Evolutionary conservation across 805 yeast species (phyloP), one percentile per base, ranked within the genome.

Genomic region (Wickerhamiella spandovensis): DNA sequence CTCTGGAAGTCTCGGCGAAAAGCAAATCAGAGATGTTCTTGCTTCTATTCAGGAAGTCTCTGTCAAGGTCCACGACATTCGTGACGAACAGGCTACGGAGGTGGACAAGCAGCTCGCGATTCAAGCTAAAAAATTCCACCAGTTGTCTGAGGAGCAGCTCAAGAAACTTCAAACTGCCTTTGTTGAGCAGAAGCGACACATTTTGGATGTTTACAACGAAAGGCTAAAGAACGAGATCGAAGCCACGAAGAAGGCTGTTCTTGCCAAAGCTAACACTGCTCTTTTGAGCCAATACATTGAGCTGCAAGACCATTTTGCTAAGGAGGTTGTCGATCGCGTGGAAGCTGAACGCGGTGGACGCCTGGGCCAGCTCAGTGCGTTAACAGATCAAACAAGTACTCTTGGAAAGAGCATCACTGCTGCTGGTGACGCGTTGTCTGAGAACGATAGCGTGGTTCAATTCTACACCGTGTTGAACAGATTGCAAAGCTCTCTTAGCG

Each of bases 271-370:
- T 18, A 79, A 79, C 52, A 88, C 86, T 66, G 80, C 81, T 49
- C 74, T 86, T 28, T 70, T 79, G 9, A 72, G 82, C 62, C 77
- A 81, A 51, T 77, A 85, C 59, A 69, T 81, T 47, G 81, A 79
- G 56, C 82, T 83, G 58, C 78, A 86, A 52, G 75, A 80, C 56
- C 79, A 78, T 61, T 79, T 84, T 63, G 76, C 80, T 54, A 69
- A 72, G 48, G 70, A 77, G 51, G 71, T 87, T 46, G 63, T 73
- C 44, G 73, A 76, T 49, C 75, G 75, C 52, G 75, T 89, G 49
- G 89, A 82, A 55, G 55, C 64, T 12, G 95, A 84, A 72, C 81
- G 97, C 68, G 73, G 81, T 55, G 86, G 88, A 24, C 81, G 92
- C 62, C 76, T 89, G 59, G 73, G 82, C 45, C 73, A 82, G 59